Percentiles rank a stretch among this genome's conserved stretches.
These are phyloP conservation scores for Fusarium nurragi DNA, from an alignment of 2,329 filamentous ascomycete genomes.

Conservation along the genomic window DNA sequence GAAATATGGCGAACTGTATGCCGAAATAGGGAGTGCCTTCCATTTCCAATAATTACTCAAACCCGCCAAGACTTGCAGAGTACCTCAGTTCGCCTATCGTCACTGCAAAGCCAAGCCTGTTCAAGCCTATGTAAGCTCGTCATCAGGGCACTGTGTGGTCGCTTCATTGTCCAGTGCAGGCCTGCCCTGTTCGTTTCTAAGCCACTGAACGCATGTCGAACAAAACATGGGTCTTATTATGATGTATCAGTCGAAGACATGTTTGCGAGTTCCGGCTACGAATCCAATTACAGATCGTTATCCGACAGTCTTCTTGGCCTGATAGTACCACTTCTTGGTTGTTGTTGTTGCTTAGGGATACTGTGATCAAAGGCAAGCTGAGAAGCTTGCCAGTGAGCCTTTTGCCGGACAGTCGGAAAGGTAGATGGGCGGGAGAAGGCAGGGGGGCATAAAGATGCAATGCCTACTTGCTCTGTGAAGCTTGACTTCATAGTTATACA, in stretches of 20 bases:
- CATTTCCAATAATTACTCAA: not conserved
- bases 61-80: not conserved
- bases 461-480: not conserved
- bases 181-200: not conserved
- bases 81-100: not conserved
- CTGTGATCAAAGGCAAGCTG: not conserved
- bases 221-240: not conserved
- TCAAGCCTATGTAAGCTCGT: not conserved
- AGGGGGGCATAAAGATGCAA: not conserved
- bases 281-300: conserved; percentile 4
- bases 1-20: not conserved
- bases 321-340: not conserved
- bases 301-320: conserved; percentile 3
- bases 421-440: not conserved
- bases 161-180: conserved; percentile 2
- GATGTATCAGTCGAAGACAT: conserved; percentile 1
- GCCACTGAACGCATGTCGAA: conserved; percentile 2
- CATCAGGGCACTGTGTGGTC: not conserved
- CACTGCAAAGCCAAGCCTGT: not conserved
- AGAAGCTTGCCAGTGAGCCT: not conserved
- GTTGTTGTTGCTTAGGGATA: not conserved
- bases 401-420: not conserved
- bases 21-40: not conserved
- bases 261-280: not conserved
- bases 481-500: not conserved